Evolutionary conservation across 805 yeast genomes (phyloP), one percentile per base, ranked within the genome.

Genomic region (Lipomyces sp.): DNA sequence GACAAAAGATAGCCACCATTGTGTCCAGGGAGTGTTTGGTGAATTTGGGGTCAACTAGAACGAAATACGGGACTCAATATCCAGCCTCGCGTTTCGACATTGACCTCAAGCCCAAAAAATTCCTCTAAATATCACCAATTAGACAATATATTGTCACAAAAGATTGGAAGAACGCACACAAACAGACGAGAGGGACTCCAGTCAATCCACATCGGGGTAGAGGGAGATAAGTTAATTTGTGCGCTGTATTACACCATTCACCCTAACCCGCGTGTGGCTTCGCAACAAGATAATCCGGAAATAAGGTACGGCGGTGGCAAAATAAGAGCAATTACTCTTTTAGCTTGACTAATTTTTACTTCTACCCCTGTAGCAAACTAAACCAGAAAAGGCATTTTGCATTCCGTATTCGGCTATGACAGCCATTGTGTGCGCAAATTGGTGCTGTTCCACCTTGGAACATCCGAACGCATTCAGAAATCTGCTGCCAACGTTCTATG

Each of bases 1-100:
- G 70, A 57, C 71, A 67, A 32, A 63, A 59, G 24, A 64, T 5
- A 10, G n/a, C 33, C 24, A 18, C 30, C 58, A 55, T 55, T 51
- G n/a, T 6, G 34, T 5, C 24, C 15, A 51, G n/a, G 3, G 29
- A 29, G 0, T 6, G n/a, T 29, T 24, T 13, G 34, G 32, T 10
- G 39, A 18, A 51, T 24, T 51, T 24, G 24, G 54, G 48, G 48
- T 42, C 39, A 13, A 37, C 39, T 37, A 10, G 3, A 13, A 37
- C 39, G 15, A n/a, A n/a, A 42, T 4, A n/a, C 24, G 15, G 24
- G 24, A 15, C n/a, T 15, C n/a, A 42, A 3, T 42, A 42, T 42
- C 10, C 4, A 18, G 15, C 13, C n/a, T 51, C 54, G 8, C 54
- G 54, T 51, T 32, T 51, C 54, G 34, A 51, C 54, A 51, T 51